Percentiles rank a stretch among this genome's conserved stretches.
Conservation (phyloP, 192 early-diverging fungal genomes). For the Podila verticillata region DNA sequence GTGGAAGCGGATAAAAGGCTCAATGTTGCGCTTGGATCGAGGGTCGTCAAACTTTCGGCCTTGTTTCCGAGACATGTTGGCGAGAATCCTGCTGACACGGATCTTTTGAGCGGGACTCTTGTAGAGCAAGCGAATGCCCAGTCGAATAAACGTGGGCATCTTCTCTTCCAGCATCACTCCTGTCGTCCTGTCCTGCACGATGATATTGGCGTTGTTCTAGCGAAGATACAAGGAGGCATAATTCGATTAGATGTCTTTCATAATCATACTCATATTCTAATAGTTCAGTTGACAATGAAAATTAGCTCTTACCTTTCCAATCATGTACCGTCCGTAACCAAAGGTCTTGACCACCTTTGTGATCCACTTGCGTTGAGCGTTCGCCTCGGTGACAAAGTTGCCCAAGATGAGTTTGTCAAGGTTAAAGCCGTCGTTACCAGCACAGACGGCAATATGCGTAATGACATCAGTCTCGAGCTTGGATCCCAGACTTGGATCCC, state of each 20-base stretch:
- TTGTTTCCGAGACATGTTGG: constrained; percentile 71
- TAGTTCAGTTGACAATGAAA: not conserved
- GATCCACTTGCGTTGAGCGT: constrained; percentile 78
- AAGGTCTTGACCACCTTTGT: constrained; percentile 72
- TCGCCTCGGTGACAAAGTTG: constrained; percentile 78
- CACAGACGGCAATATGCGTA: constrained; percentile 81
- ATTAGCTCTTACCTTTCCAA: constrained; percentile 57
- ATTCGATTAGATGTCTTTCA: not conserved
- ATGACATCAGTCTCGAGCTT: constrained; percentile 76
- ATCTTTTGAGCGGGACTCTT: constrained; percentile 63
- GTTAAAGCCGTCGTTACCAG: constrained; percentile 73
- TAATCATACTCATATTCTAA: constrained; percentile 3
- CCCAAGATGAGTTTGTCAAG: constrained; percentile 81
- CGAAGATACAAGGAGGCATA: not conserved
- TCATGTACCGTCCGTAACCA: constrained; percentile 69
- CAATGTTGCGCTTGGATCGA: constrained; percentile 69
- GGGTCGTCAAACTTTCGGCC: constrained; percentile 81
- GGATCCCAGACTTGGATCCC: constrained; percentile 60
- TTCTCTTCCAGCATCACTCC: constrained; percentile 80
- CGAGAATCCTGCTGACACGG: constrained; percentile 57
- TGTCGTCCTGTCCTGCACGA: constrained; percentile 75
- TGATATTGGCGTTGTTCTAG: constrained; percentile 77
- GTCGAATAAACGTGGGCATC: constrained; percentile 79
- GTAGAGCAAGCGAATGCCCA: constrained; percentile 83
- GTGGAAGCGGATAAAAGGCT: constrained; percentile 79